Evolutionary conservation across 345 rosid species (phyloP).

Genomic region (Arabidopsis suecica): DNA sequence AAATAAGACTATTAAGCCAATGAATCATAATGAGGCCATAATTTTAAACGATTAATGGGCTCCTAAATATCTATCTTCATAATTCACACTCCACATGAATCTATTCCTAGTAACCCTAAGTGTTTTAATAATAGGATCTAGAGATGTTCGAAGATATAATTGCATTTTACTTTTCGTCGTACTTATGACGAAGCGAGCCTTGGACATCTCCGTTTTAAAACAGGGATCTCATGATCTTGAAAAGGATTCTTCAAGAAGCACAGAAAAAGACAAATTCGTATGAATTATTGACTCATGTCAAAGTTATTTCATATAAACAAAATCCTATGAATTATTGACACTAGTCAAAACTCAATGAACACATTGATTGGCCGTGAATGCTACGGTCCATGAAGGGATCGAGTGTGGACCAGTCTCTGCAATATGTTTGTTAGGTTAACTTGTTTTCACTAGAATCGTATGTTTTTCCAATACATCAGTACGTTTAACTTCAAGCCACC

Average conservation of each 20-base stretch:
- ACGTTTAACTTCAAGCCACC: neutral
- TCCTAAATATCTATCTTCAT: conserved; percentile 3
- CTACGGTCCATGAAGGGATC: neutral
- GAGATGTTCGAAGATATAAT: neutral
- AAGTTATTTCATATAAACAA: neutral
- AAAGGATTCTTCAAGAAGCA: conserved; percentile 62
- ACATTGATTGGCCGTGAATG: neutral
- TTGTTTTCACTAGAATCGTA: neutral
- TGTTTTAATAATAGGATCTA: neutral
- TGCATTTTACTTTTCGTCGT: neutral
- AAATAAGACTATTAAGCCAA: neutral
- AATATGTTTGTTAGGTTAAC: neutral
- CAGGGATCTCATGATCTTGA: conserved; percentile 62
- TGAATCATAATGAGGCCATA: neutral
- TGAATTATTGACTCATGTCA: neutral
- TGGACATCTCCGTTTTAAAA: conserved; percentile 40
- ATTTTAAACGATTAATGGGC: neutral
- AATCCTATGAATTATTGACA: neutral
- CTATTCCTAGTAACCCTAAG: neutral
- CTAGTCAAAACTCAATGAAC: neutral
- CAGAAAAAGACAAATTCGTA: conserved; percentile 50
- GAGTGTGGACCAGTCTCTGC: neutral
- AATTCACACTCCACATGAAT: neutral
- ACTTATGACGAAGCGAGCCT: neutral
- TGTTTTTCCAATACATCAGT: neutral